Evolutionary conservation across 2,329 filamentous ascomycete species (phyloP).

Genomic region (Chrysosporium queenslandicum): DNA sequence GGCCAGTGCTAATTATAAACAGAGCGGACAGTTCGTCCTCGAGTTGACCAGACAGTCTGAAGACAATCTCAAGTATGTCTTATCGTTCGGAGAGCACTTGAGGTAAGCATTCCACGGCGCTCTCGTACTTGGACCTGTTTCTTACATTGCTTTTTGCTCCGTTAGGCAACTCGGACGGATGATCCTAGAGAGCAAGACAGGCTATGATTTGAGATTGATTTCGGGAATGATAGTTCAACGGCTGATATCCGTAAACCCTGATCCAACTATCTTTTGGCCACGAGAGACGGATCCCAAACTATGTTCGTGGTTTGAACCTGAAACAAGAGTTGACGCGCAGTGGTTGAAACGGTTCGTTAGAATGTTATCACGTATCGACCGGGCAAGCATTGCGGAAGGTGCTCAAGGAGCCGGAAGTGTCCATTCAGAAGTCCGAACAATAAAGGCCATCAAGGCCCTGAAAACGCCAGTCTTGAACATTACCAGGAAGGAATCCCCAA

Average conservation of each 20-base stretch:
- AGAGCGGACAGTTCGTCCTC: slow-evolving; percentile 23
- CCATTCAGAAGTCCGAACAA: not conserved
- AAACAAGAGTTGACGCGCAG: not conserved
- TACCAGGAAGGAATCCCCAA: not conserved
- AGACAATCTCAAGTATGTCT: slow-evolving; percentile 5
- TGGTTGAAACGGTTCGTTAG: not conserved
- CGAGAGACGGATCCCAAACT: not conserved
- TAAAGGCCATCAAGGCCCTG: not conserved
- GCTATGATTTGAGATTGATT: slow-evolving; percentile 18
- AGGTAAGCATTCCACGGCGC: not conserved
- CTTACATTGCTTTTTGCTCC: too few species aligned
- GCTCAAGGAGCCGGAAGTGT: not conserved
- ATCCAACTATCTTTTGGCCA: slow-evolving; percentile 5
- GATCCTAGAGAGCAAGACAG: slow-evolving; percentile 12
- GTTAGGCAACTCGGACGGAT: slow-evolving; percentile 13
- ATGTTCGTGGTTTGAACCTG: not conserved
- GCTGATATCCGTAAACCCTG: slow-evolving; percentile 10
- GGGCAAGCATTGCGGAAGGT: not conserved
- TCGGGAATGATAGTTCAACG: slow-evolving; percentile 19
- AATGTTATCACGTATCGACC: not conserved
- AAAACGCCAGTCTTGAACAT: not conserved
- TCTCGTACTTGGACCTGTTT: too few species aligned
- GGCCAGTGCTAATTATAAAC: slow-evolving; percentile 7
- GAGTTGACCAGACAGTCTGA: slow-evolving; percentile 19
- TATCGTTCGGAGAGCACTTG: not conserved